These are phyloP conservation scores for Taphrina populina DNA, from an alignment of 1,139 yeast species.

Conservation along the genomic window DNA sequence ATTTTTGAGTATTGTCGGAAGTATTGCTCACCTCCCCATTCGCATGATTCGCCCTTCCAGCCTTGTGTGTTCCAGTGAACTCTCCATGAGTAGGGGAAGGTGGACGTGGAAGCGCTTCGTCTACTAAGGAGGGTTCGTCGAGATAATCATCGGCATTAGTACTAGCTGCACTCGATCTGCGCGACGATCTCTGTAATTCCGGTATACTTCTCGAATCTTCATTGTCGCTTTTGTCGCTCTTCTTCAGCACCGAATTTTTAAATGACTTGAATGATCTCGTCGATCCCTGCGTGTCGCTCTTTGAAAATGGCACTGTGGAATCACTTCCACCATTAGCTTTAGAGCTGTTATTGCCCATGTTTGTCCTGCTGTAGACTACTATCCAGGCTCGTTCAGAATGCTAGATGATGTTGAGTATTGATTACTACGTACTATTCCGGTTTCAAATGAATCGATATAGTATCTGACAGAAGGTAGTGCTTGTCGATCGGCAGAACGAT, in stretches of 20 bases:
- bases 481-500: no score
- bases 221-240: slow-evolving; percentile 18
- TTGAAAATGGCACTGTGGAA: slow-evolving; percentile 47
- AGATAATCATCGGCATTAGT: slow-evolving; percentile 14
- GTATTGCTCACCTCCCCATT: slow-evolving; percentile 31
- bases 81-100: slow-evolving; percentile 32
- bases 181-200: slow-evolving; percentile 18
- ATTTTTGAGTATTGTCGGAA: slow-evolving; percentile 22
- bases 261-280: slow-evolving; percentile 45
- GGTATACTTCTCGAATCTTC: slow-evolving; percentile 5
- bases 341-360: slow-evolving; percentile 39
- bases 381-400: slow-evolving; percentile 9
- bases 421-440: no score
- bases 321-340: slow-evolving; percentile 44
- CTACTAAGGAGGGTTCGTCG: slow-evolving; percentile 25
- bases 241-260: slow-evolving; percentile 25
- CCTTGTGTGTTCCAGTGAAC: slow-evolving; percentile 26
- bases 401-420: no score
- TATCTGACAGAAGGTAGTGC: no score
- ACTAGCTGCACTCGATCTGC: slow-evolving; percentile 25
- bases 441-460: no score
- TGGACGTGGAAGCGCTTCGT: slow-evolving; percentile 23
- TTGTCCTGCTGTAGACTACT: not conserved
- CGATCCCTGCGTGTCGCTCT: slow-evolving; percentile 50
- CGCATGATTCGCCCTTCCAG: slow-evolving; percentile 10